Conservation (phyloP, 2,329 filamentous ascomycete genomes). For the Didymosphaeria variabile region DNA sequence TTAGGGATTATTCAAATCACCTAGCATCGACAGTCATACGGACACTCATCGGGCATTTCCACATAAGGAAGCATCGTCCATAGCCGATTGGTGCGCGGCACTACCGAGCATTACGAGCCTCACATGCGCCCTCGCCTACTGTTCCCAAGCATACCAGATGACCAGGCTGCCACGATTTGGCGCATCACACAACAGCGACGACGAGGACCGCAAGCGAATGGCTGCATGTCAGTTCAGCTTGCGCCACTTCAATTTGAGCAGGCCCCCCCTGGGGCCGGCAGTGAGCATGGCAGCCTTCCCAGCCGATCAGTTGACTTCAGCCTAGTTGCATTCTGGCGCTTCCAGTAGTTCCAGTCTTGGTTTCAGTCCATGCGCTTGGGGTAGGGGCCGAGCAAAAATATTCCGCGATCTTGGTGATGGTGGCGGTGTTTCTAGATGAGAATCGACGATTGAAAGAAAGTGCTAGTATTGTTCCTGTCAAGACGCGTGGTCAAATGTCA, state of each 20-base stretch:
- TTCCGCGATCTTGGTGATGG: background rate
- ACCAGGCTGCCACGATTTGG: background rate
- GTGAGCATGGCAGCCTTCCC: background rate
- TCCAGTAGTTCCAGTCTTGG: background rate
- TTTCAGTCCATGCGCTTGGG: background rate
- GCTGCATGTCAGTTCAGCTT: conserved; percentile 5
- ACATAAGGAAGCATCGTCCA: conserved; percentile 8
- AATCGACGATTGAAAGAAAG: conserved; percentile 5
- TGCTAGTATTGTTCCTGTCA: conserved; percentile 5
- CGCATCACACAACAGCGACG: background rate
- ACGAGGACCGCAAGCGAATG: conserved; percentile 9
- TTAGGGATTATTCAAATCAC: background rate
- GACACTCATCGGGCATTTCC: conserved; percentile 1
- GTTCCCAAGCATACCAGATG: background rate
- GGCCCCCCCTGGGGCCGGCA: background rate
- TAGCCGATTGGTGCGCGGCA: conserved; percentile 13
- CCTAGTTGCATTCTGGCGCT: background rate
- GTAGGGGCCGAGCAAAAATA: background rate
- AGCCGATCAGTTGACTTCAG: background rate
- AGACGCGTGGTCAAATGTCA: background rate
- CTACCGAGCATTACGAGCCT: conserved; percentile 2
- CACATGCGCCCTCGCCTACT: conserved; percentile 3
- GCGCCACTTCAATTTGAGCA: background rate
- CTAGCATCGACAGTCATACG: background rate
- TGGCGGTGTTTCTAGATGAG: background rate